Conservation (phyloP, 2,329 filamentous ascomycete species). For the Penicillium sp. region DNA sequence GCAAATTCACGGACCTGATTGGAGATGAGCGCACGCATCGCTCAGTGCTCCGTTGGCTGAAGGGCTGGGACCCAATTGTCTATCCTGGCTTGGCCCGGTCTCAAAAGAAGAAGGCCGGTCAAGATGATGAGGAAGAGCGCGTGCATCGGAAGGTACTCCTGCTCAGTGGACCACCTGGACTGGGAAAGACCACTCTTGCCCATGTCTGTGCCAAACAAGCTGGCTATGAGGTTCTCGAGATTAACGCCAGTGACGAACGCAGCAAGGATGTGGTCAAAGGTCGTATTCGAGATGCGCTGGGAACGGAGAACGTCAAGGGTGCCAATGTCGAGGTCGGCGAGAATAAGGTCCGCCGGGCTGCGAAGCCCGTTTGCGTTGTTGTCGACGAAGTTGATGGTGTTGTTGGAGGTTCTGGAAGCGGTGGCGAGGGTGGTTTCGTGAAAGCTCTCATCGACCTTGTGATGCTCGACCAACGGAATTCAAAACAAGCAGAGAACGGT, state of each 20-base stretch:
- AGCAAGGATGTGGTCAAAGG: slow-evolving; percentile 86
- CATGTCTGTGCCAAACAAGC: slow-evolving; percentile 95
- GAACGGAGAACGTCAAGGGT: slow-evolving; percentile 85
- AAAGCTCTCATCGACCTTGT: slow-evolving; percentile 91
- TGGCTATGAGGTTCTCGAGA: slow-evolving; percentile 93
- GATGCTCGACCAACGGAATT: slow-evolving; percentile 78
- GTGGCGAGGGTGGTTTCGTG: slow-evolving; percentile 89
- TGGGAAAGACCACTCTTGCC: slow-evolving; percentile 93
- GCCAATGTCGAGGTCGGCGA: slow-evolving; percentile 48
- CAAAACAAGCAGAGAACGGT: slow-evolving; percentile 31
- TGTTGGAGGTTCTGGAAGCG: slow-evolving; percentile 68
- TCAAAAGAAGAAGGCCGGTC: slow-evolving; percentile 49
- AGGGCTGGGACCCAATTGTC: slow-evolving; percentile 87
- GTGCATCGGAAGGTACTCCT: slow-evolving; percentile 82
- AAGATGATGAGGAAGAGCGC: slow-evolving; percentile 60
- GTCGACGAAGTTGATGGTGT: slow-evolving; percentile 97
- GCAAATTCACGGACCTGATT: slow-evolving; percentile 85
- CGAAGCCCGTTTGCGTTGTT: slow-evolving; percentile 84
- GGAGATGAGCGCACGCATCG: slow-evolving; percentile 93
- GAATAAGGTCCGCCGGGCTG: slow-evolving; percentile 61
- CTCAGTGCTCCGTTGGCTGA: slow-evolving; percentile 85
- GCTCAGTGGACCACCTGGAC: slow-evolving; percentile 82
- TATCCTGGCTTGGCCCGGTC: slow-evolving; percentile 70
- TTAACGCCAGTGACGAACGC: slow-evolving; percentile 95
- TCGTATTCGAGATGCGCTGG: slow-evolving; percentile 83